phyloP scores from a whole-genome alignment of 176 grass and related monocot species.

The Aegilops tauschii region DNA sequence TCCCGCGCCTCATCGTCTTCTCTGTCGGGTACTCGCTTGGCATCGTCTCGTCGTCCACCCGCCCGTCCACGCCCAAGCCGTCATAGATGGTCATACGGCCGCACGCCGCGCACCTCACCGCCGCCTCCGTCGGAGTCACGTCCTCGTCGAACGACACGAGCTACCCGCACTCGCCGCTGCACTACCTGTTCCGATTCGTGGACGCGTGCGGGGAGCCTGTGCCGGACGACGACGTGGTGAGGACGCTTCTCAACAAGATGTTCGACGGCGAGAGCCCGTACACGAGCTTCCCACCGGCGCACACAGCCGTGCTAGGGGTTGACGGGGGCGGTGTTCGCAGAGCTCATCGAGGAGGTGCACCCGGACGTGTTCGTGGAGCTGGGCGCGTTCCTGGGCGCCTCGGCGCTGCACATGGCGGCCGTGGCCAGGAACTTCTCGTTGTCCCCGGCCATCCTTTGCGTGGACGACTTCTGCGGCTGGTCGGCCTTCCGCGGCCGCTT shows the following conservation, averaged over 20 bases:
- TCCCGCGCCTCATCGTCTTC: slow-evolving; percentile 53
- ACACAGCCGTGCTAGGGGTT: slow-evolving; percentile 62
- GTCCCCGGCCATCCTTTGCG: slow-evolving; percentile 66
- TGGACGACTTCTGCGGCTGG: slow-evolving; percentile 97
- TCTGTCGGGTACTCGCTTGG: slow-evolving; percentile 68
- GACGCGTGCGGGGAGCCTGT: slow-evolving; percentile 55
- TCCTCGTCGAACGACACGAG: neutral
- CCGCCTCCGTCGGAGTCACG: neutral
- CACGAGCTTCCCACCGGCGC: slow-evolving; percentile 45
- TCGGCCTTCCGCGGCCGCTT: slow-evolving; percentile 60
- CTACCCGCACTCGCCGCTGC: slow-evolving; percentile 32
- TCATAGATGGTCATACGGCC: slow-evolving; percentile 25
- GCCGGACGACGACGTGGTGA: slow-evolving; percentile 40
- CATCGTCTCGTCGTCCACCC: slow-evolving; percentile 47
- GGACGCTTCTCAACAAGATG: slow-evolving; percentile 47
- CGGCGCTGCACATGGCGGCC: slow-evolving; percentile 90
- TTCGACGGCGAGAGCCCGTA: slow-evolving; percentile 38
- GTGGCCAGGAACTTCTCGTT: slow-evolving; percentile 67
- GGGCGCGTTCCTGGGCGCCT: slow-evolving; percentile 93
- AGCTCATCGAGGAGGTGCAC: slow-evolving; percentile 59
- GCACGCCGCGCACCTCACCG: slow-evolving; percentile 23
- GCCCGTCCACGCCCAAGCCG: slow-evolving; percentile 9
- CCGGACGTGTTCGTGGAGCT: slow-evolving; percentile 75
- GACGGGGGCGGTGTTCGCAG: slow-evolving; percentile 68
- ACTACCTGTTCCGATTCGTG: slow-evolving; percentile 70